Evolutionary conservation across 2,329 filamentous ascomycete species (phyloP).

Genomic region (Sporothrix euskadiensis): DNA sequence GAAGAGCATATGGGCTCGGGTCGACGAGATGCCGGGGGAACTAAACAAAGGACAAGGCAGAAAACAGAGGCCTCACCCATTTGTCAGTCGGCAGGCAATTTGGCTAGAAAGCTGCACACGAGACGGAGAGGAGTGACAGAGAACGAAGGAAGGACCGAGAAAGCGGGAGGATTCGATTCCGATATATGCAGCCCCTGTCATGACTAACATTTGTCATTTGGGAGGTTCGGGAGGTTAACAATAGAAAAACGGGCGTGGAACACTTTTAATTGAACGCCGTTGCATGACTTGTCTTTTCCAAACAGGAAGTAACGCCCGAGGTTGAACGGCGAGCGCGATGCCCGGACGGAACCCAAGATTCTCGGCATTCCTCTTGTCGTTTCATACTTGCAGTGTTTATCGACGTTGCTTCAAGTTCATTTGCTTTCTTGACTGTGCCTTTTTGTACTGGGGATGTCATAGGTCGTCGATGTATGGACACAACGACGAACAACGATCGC

Average conservation of each 20-base stretch:
- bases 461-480: not conserved
- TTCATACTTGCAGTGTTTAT: not conserved
- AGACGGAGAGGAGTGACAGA: not conserved
- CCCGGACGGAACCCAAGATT: not conserved
- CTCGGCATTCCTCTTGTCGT: not conserved
- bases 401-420: not conserved
- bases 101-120: not conserved
- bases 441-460: not conserved
- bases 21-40: not conserved
- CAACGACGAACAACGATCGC: not conserved
- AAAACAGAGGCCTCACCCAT: not conserved
- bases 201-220: constrained; percentile 24
- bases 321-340: constrained; percentile 8
- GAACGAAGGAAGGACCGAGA: not conserved
- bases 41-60: not conserved
- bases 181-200: constrained; percentile 9
- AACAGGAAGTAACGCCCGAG: constrained; percentile 1
- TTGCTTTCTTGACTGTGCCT: not conserved
- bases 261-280: not conserved
- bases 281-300: not conserved
- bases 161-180: not conserved
- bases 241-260: constrained; percentile 4
- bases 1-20: not conserved
- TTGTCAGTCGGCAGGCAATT: constrained; percentile 4
- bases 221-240: not conserved